These are phyloP conservation scores for Candida manassasensis DNA, from an alignment of 805 yeast genomes.

Conservation along the genomic window DNA sequence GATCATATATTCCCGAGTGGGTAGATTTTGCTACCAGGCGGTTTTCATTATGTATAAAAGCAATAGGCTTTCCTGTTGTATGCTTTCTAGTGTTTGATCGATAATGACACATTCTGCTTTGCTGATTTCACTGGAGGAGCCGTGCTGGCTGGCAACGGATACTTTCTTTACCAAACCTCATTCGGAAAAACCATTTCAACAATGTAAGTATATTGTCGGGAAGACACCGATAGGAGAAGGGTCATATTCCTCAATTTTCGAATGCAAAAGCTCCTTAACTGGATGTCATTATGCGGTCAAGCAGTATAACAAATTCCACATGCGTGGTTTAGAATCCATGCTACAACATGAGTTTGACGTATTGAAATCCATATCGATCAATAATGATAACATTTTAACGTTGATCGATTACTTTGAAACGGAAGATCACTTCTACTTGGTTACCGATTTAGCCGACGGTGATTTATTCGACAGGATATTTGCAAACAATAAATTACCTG, in stretches of 20 bases:
- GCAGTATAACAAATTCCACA: conserved; percentile 43
- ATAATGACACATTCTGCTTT: no score
- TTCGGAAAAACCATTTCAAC: conserved; percentile 6
- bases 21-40: no score
- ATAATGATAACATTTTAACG: conserved; percentile 53
- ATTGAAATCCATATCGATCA: conserved; percentile 45
- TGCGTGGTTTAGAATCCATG: conserved; percentile 48
- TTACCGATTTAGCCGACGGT: conserved; percentile 64
- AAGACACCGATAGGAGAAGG: conserved; percentile 40
- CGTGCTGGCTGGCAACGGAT: background rate
- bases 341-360: conserved; percentile 60
- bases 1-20: no score
- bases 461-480: conserved; percentile 62
- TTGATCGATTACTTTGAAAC: conserved; percentile 71
- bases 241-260: conserved; percentile 46
- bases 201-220: conserved; percentile 31
- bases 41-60: no score
- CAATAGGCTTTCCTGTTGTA: no score
- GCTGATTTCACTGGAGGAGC: no score
- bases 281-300: conserved; percentile 50
- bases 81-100: no score
- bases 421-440: conserved; percentile 45
- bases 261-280: conserved; percentile 41
- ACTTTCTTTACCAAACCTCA: background rate
- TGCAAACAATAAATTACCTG: conserved; percentile 37